A percentile compares a stretch with the other conserved stretches of the same genome.
phyloP scores from a whole-genome alignment of 805 yeast species.

The Zygosaccharomyces lentus region DNA sequence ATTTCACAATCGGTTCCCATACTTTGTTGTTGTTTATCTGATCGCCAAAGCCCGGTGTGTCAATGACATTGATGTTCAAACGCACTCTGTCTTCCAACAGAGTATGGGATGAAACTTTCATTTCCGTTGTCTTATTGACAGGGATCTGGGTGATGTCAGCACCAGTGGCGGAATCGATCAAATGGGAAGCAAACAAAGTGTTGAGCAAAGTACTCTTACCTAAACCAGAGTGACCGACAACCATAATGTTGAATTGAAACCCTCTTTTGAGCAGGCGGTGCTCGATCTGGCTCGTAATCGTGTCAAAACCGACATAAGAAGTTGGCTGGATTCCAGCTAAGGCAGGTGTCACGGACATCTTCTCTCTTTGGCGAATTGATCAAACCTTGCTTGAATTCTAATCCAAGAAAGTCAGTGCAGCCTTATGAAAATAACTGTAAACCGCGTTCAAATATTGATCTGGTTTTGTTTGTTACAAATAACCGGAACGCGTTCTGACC shows the following conservation, averaged over 20 bases:
- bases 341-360: conserved; percentile 9
- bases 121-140: conserved; percentile 80
- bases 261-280: conserved; percentile 87
- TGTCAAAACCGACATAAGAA: conserved; percentile 91
- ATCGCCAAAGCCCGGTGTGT: conserved; percentile 98
- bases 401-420: not conserved
- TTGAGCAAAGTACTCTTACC: conserved; percentile 92
- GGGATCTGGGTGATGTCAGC: conserved; percentile 66
- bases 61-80: conserved; percentile 81
- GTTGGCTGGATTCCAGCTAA: conserved; percentile 44
- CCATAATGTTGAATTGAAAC: conserved; percentile 89
- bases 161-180: conserved; percentile 64
- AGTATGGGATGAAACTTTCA: conserved; percentile 63
- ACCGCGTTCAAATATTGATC: conserved; percentile 4
- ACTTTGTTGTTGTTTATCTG: conserved; percentile 91
- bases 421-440: not conserved
- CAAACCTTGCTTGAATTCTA: not conserved
- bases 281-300: conserved; percentile 93
- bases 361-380: not conserved
- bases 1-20: conserved; percentile 94
- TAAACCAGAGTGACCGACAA: conserved; percentile 88
- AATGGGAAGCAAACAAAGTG: conserved; percentile 80
- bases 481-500: conserved; percentile 9
- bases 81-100: conserved; percentile 83
- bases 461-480: conserved; percentile 3